Conservation (phyloP, 495 filamentous ascomycete genomes). For the Tetracladium setigerum region DNA sequence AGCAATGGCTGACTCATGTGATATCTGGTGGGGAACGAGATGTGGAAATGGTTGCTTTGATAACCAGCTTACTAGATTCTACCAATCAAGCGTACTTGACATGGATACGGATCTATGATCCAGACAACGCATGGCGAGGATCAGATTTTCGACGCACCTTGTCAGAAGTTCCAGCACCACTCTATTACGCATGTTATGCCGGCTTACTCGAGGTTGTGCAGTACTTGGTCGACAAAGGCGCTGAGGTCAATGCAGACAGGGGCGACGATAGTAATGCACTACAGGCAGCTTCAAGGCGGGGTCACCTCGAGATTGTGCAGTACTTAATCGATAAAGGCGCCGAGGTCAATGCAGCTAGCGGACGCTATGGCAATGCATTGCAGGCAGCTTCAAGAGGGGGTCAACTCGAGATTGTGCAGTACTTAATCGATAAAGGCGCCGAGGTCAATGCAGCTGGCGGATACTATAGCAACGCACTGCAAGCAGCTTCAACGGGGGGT, state of each 20-base stretch:
- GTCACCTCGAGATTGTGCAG: slow-evolving; percentile 14
- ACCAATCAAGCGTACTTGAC: slow-evolving; percentile 6
- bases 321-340: slow-evolving; percentile 10
- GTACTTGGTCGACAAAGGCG: slow-evolving; percentile 21
- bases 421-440: slow-evolving; percentile 23
- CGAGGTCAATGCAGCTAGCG: slow-evolving; percentile 21
- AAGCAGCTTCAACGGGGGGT: slow-evolving; percentile 17
- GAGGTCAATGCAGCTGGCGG: slow-evolving; percentile 24
- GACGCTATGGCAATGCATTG: slow-evolving; percentile 14
- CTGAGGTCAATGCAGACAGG: slow-evolving; percentile 4
- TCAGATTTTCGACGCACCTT: not conserved
- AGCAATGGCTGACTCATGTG: slow-evolving; percentile 23
- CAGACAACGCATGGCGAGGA: slow-evolving; percentile 7
- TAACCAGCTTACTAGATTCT: slow-evolving; percentile 4
- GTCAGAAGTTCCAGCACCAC: slow-evolving; percentile 1
- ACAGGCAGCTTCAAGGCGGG: slow-evolving; percentile 10
- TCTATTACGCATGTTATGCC: slow-evolving; percentile 20
- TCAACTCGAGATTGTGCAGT: slow-evolving; percentile 15
- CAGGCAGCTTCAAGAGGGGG: slow-evolving; percentile 14
- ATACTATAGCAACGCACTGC: slow-evolving; percentile 20
- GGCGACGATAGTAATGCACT: slow-evolving; percentile 6
- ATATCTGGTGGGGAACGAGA: too few relatives aligned
- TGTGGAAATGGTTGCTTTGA: not conserved
- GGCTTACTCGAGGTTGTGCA: slow-evolving; percentile 16
- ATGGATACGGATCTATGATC: slow-evolving; percentile 16